Base-by-base conservation (phyloP, 257 asterid genomes). In the Buddleja alternifolia region DNA sequence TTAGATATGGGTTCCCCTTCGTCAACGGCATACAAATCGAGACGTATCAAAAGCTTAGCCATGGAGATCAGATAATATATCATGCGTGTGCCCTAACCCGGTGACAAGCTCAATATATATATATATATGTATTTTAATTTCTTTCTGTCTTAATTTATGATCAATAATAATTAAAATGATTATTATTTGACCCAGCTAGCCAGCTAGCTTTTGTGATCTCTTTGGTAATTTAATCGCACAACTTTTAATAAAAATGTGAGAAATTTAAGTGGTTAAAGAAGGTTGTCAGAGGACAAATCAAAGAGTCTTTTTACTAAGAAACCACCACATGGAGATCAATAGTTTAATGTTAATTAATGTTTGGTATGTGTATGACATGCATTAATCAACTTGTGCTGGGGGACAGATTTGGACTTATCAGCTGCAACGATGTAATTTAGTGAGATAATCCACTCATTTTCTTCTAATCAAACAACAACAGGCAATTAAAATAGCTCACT, bases 201-300 rank as follows among this genome's bases (percentile, higher is more conserved):
- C 39, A 16, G 47, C 37, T 37, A 45, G 60, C 39, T 55, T 36
- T 40, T 64, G 50, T 19, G 55, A 70, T 52, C 20, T 21, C 11
- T 7, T 3, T 48, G 4, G 32, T 17, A 60, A 41, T 36, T 60
- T 53, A 51, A 60, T 40, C 6, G 47, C 24, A 10, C 47, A 11
- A 8, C 47, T 41, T 14, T 47, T 47, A 39, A 16, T 7, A 16
- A 1, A 65, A 20, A 39, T 19, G 16, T 61, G 15, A 59, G n/a
- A n/a, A n/a, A n/a, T n/a, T 46, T 8, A 45, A 72, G 79, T 73
- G 39, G 79, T 69, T 78, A 69, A 58, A 52, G 69, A 57, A 65
- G 83, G n/a, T 66, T 64, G 63, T 70, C 80, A 66, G 73, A 57
- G 46, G 75, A 63, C 80, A 66, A 66, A 71, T 78, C 77, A 58